A percentile compares a stretch with the other conserved stretches of the same genome.
These are phyloP conservation scores for Pichia ethanolica DNA, from an alignment of 805 yeast species.

Conservation along the genomic window DNA sequence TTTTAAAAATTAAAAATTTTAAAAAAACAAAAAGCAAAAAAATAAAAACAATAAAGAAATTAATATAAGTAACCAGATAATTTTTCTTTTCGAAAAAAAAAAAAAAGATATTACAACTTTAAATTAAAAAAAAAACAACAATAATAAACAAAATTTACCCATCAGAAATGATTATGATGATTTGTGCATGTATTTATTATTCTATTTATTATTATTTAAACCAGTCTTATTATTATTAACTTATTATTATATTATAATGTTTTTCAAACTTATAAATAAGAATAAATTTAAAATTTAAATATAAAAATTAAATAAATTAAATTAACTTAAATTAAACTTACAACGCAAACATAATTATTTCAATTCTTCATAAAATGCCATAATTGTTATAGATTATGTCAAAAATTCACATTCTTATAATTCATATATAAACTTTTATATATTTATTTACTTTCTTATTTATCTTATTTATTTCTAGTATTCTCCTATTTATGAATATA, in stretches of 20 bases:
- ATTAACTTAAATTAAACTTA: background rate
- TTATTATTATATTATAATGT: no score
- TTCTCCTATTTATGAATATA: background rate
- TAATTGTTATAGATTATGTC: no score
- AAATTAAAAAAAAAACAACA: background rate
- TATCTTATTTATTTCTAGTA: background rate
- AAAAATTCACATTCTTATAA: background rate
- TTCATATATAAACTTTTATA: background rate
- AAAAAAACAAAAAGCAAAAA: background rate
- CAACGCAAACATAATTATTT: background rate
- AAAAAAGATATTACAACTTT: background rate
- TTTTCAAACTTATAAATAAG: no score
- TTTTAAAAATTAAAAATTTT: background rate
- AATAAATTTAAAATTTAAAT: no score
- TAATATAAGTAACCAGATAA: no score
- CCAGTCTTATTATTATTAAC: background rate
- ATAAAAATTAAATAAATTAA: no score
- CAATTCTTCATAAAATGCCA: no score
- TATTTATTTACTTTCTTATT: slow-evolving; percentile 1
- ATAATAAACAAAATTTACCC: background rate
- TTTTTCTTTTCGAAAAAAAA: no score
- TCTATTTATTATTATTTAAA: slow-evolving; percentile 3
- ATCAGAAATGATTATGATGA: slow-evolving; percentile 1
- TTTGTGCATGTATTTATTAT: slow-evolving; percentile 11
- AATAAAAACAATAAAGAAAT: slow-evolving; percentile 4